A percentile compares a stretch with the other conserved stretches of the same genome.
Evolutionary conservation across 768 basidiomycete genomes (phyloP).

Genomic region (Psilocybe cyanescens): DNA sequence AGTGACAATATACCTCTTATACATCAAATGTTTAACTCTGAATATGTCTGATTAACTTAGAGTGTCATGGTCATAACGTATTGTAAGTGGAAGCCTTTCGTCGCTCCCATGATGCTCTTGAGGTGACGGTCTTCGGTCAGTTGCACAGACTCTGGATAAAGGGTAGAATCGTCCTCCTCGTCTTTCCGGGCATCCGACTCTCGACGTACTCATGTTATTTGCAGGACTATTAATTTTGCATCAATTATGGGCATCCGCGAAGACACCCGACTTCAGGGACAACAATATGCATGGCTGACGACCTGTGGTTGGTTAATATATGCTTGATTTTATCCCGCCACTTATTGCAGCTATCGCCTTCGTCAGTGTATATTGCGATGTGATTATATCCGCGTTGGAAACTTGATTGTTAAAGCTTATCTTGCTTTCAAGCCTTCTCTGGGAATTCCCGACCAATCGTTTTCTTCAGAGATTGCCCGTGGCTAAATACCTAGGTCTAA

Average conservation of each 20-base stretch:
- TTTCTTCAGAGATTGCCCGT: slow-evolving; percentile 52
- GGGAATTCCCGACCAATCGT: slow-evolving; percentile 53
- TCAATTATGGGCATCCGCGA: slow-evolving; percentile 49
- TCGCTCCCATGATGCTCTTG: background rate
- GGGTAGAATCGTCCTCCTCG: slow-evolving; percentile 29
- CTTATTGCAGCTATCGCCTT: background rate
- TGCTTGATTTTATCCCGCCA: background rate
- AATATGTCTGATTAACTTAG: slow-evolving; percentile 13
- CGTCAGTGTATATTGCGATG: slow-evolving; percentile 45
- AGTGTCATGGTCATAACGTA: slow-evolving; percentile 51
- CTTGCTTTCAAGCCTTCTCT: slow-evolving; percentile 31
- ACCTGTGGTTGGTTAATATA: slow-evolving; percentile 42
- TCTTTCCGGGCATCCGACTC: background rate
- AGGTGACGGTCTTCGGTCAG: slow-evolving; percentile 18
- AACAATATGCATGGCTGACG: slow-evolving; percentile 53
- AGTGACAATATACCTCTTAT: slow-evolving; percentile 1
- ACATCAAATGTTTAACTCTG: background rate
- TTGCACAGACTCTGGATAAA: slow-evolving; percentile 51
- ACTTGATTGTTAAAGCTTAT: background rate
- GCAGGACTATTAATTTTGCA: slow-evolving; percentile 49
- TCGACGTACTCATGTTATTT: background rate
- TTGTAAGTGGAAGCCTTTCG: slow-evolving; percentile 26
- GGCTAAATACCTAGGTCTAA: slow-evolving; percentile 51
- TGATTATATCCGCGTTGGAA: slow-evolving; percentile 16
- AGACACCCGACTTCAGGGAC: slow-evolving; percentile 49